Base-by-base conservation (phyloP, 306 rosid genomes). In the Coriaria nepalensis region DNA sequence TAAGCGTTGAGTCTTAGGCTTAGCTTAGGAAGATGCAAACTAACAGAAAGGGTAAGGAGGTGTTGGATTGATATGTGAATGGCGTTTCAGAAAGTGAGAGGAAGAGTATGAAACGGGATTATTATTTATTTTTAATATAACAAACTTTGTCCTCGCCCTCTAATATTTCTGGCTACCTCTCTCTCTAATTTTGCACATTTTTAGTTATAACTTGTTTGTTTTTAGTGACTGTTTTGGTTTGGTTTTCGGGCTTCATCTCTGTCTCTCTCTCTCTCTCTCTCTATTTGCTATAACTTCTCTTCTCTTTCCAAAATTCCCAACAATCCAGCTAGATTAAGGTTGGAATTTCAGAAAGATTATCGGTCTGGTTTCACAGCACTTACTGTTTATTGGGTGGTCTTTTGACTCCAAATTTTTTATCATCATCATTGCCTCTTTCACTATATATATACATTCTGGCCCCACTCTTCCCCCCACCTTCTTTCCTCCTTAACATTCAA, bases 41-140 rank as follows among this genome's bases (percentile, higher is more conserved):
- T 3, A 12, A 41, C 32, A 42, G 35, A n/a, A 6, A 14, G 45
- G 11, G 2, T 12, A 9, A 13, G 6, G 6, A 4, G 7, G 36
- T 43, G 62, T 33, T 47, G 69, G 53, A 70, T 70, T 60, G 38
- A 55, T 62, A 13, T 68, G 56, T 48, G 65, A 71, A 78, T 74
- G 68, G 83, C 75, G 92, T 73, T 87, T 86, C 94, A 71, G 80
- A 76, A 93, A 75, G 85, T 73, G 84, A 67, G 96, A 87, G 71
- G 78, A 82, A 78, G 93, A 78, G 96, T 81, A 83, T 73, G 93
- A 60, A 74, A 71, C 93, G 94, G 82, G 72, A 55, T 20, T 20
- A 20, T 20, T 20, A 1, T 20, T 20, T 20, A 20, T 1, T 20
- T 20, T 20, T 3, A 20, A 71, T 55, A 57, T 64, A 55, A 66